phyloP scores from a whole-genome alignment of 306 rosid species.

The Gastrolobium bilobum region DNA sequence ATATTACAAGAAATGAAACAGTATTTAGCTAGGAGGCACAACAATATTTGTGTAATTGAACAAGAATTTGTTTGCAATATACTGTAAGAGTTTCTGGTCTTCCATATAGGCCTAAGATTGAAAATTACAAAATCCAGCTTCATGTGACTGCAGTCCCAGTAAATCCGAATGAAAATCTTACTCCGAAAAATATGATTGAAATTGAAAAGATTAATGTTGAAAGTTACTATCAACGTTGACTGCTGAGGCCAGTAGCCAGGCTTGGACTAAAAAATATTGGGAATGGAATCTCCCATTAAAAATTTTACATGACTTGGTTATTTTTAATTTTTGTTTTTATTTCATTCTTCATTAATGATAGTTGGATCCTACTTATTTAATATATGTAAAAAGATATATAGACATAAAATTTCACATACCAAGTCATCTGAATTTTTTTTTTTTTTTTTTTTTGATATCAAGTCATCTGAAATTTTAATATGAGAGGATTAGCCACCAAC shows the following conservation, averaged over 20 bases:
- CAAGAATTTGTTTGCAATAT: conserved; percentile 1
- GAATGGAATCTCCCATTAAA: background rate
- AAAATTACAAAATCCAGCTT: conserved; percentile 33
- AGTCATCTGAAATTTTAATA: too few species aligned
- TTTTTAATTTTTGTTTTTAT: too few species aligned
- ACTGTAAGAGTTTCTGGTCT: background rate
- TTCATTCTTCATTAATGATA: too few species aligned
- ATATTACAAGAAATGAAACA: conserved; percentile 25
- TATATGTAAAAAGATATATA: too few species aligned
- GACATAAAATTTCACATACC: too few species aligned
- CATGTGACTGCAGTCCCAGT: background rate
- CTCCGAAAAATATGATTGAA: conserved; percentile 9
- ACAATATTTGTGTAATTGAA: conserved; percentile 8
- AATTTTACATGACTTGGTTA: background rate
- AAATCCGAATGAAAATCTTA: conserved; percentile 6
- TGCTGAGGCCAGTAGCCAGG: conserved; percentile 6
- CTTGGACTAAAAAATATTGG: conserved; percentile 4
- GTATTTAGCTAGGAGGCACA: background rate
- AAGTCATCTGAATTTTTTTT: too few species aligned
- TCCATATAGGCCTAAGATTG: conserved; percentile 30
- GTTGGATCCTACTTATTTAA: too few species aligned
- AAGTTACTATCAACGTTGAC: conserved; percentile 16
- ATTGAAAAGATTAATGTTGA: conserved; percentile 15
- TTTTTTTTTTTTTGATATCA: too few species aligned
- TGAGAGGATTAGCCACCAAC: too few species aligned